Conservation (phyloP, 257 asterid genomes). For the Jacaranda copaia region DNA sequence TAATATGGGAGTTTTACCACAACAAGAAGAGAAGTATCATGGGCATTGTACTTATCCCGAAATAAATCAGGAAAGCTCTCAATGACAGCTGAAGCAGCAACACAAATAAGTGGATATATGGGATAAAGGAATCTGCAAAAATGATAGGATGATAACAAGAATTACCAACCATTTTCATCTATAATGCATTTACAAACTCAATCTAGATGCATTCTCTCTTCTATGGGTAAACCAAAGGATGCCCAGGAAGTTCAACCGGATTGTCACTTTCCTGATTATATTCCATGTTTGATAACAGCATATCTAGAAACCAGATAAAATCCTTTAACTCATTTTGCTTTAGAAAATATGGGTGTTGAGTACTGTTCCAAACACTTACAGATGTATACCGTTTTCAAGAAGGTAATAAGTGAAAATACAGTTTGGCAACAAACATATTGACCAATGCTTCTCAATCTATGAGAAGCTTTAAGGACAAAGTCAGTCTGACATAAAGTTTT, state of each 20-base stretch:
- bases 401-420: conserved; percentile 18
- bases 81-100: conserved; percentile 98
- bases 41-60: conserved; percentile 71
- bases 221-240: conserved; percentile 22
- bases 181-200: conserved; percentile 15
- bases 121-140: conserved; percentile 94
- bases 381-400: conserved; percentile 24
- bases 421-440: neutral
- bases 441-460: conserved; percentile 7
- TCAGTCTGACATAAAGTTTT: neutral
- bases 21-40: conserved; percentile 58
- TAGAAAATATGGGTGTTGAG: neutral
- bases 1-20: conserved; percentile 55
- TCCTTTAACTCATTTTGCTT: neutral
- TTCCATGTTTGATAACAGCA: conserved; percentile 18
- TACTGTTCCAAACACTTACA: conserved; percentile 9
- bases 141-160: conserved; percentile 33
- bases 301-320: conserved; percentile 17
- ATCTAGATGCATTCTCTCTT: conserved; percentile 21
- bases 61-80: conserved; percentile 95
- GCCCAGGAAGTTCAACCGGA: conserved; percentile 13
- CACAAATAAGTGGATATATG: conserved; percentile 95
- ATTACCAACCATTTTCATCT: conserved; percentile 33
- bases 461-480: neutral
- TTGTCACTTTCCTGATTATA: conserved; percentile 17